phyloP scores from a whole-genome alignment of 768 basidiomycete genomes.

The Scleroderma bovista region DNA sequence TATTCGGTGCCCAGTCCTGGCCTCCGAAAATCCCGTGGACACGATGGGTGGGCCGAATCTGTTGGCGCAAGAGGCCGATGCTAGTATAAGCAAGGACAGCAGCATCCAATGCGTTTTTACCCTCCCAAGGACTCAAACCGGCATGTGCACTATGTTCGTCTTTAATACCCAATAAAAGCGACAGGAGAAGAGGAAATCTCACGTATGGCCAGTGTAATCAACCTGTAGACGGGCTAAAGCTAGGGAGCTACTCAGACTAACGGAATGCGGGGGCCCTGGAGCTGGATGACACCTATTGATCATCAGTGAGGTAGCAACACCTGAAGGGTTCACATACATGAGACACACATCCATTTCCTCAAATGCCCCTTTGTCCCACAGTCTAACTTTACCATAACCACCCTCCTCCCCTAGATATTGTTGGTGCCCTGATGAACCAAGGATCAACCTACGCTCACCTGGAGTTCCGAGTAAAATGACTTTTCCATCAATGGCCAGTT shows the following conservation, averaged over 20 bases:
- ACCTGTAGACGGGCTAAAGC: conserved; percentile 56
- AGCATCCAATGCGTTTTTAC: conserved; percentile 77
- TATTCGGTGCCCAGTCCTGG: conserved; percentile 67
- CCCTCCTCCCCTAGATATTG: conserved; percentile 64
- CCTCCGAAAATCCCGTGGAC: conserved; percentile 79
- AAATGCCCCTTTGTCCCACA: conserved; percentile 71
- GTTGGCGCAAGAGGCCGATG: conserved; percentile 76
- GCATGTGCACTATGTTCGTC: conserved; percentile 58
- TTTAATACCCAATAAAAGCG: background rate
- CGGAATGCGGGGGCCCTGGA: conserved; percentile 65
- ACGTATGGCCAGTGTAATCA: conserved; percentile 76
- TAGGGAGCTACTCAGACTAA: conserved; percentile 59
- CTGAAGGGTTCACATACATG: conserved; percentile 43
- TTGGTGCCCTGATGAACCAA: background rate
- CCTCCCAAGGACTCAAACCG: conserved; percentile 79
- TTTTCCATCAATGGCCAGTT: conserved; percentile 59
- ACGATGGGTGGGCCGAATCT: conserved; percentile 69
- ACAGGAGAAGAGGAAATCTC: conserved; percentile 7
- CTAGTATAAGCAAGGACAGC: conserved; percentile 82
- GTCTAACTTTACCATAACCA: conserved; percentile 62
- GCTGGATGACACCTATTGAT: conserved; percentile 71
- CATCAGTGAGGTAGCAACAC: background rate
- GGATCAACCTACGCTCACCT: conserved; percentile 34
- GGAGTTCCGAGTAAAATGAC: conserved; percentile 75
- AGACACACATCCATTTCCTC: conserved; percentile 72